A percentile compares a stretch with the other conserved stretches of the same genome.
Conservation (phyloP, 306 rosid species). For the Corylus americana region DNA sequence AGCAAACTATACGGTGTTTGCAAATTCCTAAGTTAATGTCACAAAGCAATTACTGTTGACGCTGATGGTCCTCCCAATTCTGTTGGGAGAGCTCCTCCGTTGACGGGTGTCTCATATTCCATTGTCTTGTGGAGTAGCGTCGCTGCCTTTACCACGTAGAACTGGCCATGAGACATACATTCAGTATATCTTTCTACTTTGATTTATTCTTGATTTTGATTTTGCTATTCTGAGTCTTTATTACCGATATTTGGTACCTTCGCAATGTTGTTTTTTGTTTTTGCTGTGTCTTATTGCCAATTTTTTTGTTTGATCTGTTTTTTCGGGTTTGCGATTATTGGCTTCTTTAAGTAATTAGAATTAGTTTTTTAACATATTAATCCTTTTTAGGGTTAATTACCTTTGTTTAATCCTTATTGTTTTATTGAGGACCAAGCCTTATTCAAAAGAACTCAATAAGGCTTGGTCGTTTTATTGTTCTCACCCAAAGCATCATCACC, state of each 20-base stretch:
- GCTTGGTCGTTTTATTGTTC: not conserved
- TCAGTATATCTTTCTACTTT: accelerated
- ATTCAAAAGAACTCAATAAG: not conserved
- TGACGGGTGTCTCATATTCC: slow-evolving; percentile 63
- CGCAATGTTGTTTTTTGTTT: no score
- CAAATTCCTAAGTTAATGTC: slow-evolving; percentile 61
- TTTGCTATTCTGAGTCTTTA: no score
- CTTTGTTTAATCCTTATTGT: no score
- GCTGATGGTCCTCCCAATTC: slow-evolving; percentile 39
- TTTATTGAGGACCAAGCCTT: no score
- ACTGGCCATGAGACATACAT: slow-evolving; percentile 72
- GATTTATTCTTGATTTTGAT: not conserved
- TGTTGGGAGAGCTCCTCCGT: slow-evolving; percentile 40
- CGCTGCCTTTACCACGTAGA: slow-evolving; percentile 61
- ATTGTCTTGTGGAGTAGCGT: slow-evolving; percentile 59
- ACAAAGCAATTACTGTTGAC: slow-evolving; percentile 11
- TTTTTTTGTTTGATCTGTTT: no score
- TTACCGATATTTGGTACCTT: no score
- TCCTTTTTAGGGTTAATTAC: no score
- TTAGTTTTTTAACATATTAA: no score
- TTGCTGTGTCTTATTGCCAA: no score
- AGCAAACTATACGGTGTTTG: slow-evolving; percentile 53
- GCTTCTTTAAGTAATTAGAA: no score
- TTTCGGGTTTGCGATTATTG: no score
- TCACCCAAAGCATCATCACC: slow-evolving; percentile 23